A percentile compares a stretch with the other conserved stretches of the same genome.
Evolutionary conservation across 2,329 filamentous ascomycete species (phyloP).

Genomic region (Aaosphaeria pasadenensis): DNA sequence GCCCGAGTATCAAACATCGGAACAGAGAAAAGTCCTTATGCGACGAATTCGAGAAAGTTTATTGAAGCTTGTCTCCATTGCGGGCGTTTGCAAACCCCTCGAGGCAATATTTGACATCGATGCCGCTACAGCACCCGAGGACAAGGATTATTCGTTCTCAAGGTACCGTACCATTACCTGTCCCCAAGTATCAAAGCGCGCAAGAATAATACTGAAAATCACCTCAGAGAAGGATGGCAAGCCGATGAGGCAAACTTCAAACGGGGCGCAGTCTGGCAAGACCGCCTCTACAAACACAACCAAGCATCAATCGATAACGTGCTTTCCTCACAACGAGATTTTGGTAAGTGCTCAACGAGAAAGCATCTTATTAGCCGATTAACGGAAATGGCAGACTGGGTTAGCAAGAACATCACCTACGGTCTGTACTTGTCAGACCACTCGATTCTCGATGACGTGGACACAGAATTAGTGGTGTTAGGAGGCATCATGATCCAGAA

Average conservation of each 20-base stretch:
- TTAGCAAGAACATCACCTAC: conserved; percentile 56
- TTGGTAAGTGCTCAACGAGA: conserved; percentile 23
- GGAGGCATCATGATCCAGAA: conserved; percentile 59
- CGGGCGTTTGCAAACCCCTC: conserved; percentile 62
- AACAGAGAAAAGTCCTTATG: conserved; percentile 47
- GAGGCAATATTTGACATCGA: conserved; percentile 59
- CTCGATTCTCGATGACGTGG: conserved; percentile 51
- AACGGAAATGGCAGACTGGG: conserved; percentile 39
- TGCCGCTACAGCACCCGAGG: conserved; percentile 52
- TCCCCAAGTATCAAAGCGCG: neutral
- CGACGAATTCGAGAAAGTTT: conserved; percentile 56
- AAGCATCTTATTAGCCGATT: neutral
- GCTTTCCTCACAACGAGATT: conserved; percentile 47
- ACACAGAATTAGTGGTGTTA: conserved; percentile 56
- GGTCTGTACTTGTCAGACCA: conserved; percentile 58
- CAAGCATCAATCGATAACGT: conserved; percentile 36
- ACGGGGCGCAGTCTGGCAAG: conserved; percentile 55
- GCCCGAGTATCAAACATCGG: conserved; percentile 44
- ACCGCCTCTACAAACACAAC: conserved; percentile 56
- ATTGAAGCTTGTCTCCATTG: conserved; percentile 55
- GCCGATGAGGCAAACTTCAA: conserved; percentile 54
- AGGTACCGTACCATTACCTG: conserved; percentile 27
- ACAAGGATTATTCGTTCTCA: conserved; percentile 55
- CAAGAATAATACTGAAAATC: neutral
- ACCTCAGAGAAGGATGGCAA: conserved; percentile 52